phyloP scores from a whole-genome alignment of 2,329 filamentous ascomycete genomes.

The Fusarium buharicum region DNA sequence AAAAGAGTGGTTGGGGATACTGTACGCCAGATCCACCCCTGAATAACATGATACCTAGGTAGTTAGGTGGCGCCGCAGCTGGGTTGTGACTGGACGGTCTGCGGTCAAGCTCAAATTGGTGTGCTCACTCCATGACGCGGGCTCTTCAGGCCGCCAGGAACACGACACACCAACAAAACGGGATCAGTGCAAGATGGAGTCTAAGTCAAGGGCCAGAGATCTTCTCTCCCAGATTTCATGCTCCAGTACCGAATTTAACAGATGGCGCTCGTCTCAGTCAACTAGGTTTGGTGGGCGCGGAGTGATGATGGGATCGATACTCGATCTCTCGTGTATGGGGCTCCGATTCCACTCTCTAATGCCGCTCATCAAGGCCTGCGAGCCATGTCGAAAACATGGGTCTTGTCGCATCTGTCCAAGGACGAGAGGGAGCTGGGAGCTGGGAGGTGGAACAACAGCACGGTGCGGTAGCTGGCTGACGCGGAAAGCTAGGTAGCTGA shows the following conservation, averaged over 20 bases:
- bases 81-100: slow-evolving; percentile 29
- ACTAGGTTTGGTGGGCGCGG: slow-evolving; percentile 28
- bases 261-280: slow-evolving; percentile 35
- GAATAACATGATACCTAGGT: slow-evolving; percentile 40
- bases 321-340: slow-evolving; percentile 29
- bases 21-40: slow-evolving; percentile 25
- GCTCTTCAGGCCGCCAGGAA: slow-evolving; percentile 29
- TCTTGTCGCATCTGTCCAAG: slow-evolving; percentile 35
- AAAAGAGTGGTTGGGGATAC: slow-evolving; percentile 31
- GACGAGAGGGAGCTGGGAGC: slow-evolving; percentile 33
- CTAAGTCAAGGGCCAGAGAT: slow-evolving; percentile 20
- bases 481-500: slow-evolving; percentile 28
- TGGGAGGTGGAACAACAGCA: slow-evolving; percentile 27
- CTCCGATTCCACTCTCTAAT: slow-evolving; percentile 31
- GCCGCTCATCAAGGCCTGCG: slow-evolving; percentile 22
- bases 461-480: slow-evolving; percentile 30
- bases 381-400: slow-evolving; percentile 34
- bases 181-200: slow-evolving; percentile 7
- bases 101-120: slow-evolving; percentile 21
- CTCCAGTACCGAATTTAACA: slow-evolving; percentile 11
- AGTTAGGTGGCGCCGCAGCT: slow-evolving; percentile 33
- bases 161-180: slow-evolving; percentile 30
- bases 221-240: slow-evolving; percentile 9
- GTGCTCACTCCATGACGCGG: slow-evolving; percentile 23
- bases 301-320: slow-evolving; percentile 37